Base-by-base conservation (phyloP, 1,284 basidiomycete species). In the Phylloporus sp. region DNA sequence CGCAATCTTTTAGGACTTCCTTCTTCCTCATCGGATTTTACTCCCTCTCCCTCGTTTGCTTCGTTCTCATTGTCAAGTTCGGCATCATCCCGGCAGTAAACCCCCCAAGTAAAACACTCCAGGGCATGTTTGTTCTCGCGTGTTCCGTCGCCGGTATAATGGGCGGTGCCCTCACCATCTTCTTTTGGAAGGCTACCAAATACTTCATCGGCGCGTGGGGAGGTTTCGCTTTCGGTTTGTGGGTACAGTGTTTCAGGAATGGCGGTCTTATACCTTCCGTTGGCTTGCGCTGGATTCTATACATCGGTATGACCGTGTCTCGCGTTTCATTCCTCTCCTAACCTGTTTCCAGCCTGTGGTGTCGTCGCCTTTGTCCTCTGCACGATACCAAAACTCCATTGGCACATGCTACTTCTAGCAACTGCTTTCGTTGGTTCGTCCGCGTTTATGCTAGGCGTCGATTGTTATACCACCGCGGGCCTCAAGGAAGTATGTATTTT, bases 11-110 rank as follows among this genome's bases (percentile, higher is more conserved):
- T 78, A 94, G 94, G 92, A 93, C 94, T n/a, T 95, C 95, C 12
- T 92, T 96, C 83, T 97, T 97, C 78, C 85, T 97, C 74, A 91
- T 94, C 71, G 94, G 96, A 58, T 96, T 95, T 80, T 98, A 97
- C 82, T 89, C 94, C 59, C 84, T 96, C 62, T 89, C 95, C 19
- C 88, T 98, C 69, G 90, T 94, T 76, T 94, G 94, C 77, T 85
- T 95, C 74, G 91, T 95, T 70, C 88, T 98, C 76, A 95, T 98
- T 75, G 85, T 97, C 78, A 92, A 93, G 73, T 97, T 97, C 76
- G 97, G 96, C 57, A 89, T 96, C 64, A 80, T 94, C 53, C 88
- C 90, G 7, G 91, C 94, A 29, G 85, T 97, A 71, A 92, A 94
- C 71, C 90, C 94, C 0, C 97, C 97, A 2, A 88, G 80, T 58